Conservation (phyloP, 192 early-diverging fungal genomes). For the Coemansia sp. region DNA sequence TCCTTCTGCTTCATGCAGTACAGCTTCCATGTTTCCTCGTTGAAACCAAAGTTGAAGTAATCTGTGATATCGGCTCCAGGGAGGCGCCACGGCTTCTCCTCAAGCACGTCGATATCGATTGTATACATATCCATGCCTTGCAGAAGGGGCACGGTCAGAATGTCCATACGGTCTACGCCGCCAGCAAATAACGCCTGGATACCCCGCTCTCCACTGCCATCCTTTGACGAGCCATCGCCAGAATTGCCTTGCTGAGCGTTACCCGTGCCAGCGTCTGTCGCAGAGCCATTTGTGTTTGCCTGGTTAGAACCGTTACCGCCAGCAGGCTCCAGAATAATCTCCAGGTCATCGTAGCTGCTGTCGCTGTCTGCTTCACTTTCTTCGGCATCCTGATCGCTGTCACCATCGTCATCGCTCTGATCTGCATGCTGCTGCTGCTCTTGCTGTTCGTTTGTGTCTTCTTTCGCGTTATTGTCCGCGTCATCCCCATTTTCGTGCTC, state of each 20-base stretch:
- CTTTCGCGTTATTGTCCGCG: not conserved
- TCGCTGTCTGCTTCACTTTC: conserved; percentile 5
- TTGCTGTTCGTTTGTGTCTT: too few relatives aligned
- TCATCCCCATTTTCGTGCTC: not conserved
- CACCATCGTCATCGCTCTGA: not conserved
- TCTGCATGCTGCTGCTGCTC: too few relatives aligned
- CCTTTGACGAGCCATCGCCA: conserved; percentile 2
- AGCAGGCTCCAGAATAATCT: conserved; percentile 49
- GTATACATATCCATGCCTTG: conserved; percentile 83
- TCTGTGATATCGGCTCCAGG: conserved; percentile 94
- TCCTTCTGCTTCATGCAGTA: conserved; percentile 94
- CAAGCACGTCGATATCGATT: conserved; percentile 85
- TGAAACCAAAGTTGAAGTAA: conserved; percentile 99
- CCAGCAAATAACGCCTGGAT: conserved; percentile 34
- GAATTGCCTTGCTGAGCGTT: not conserved
- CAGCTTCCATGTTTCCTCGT: conserved; percentile 90
- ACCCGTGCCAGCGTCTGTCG: not conserved
- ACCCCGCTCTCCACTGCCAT: conserved; percentile 4
- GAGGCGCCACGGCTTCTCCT: conserved; percentile 97
- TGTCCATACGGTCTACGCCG: conserved; percentile 37
- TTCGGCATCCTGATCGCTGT: conserved; percentile 5
- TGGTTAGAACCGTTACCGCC: conserved; percentile 12
- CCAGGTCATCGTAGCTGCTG: conserved; percentile 33
- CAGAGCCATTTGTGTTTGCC: conserved; percentile 1
- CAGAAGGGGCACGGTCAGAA: conserved; percentile 50